Conservation (phyloP, 495 filamentous ascomycete species). For the Pyronema domesticum region DNA sequence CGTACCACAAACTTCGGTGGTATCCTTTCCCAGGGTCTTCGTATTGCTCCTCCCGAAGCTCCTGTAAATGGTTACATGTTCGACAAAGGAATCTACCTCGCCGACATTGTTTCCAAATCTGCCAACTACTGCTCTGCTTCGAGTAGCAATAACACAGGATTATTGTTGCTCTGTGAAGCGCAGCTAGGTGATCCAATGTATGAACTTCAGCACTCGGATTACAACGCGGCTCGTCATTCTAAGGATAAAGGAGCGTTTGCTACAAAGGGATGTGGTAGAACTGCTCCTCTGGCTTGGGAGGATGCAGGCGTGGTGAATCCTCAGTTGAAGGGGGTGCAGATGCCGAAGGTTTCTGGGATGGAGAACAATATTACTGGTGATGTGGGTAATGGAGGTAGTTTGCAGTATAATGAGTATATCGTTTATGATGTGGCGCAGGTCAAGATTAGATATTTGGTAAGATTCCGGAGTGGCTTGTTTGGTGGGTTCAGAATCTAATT, state of each 20-base stretch:
- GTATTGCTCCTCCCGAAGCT: conserved; percentile 46
- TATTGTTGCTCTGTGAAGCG: conserved; percentile 59
- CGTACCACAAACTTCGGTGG: conserved; percentile 65
- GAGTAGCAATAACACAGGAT: conserved; percentile 31
- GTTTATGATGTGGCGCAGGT: conserved; percentile 65
- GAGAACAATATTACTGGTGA: conserved; percentile 13
- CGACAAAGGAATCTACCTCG: conserved; percentile 73
- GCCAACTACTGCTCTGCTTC: conserved; percentile 52
- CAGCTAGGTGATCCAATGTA: conserved; percentile 59
- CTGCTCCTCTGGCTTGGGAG: conserved; percentile 50
- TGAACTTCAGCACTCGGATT: conserved; percentile 34
- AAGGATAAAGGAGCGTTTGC: conserved; percentile 40
- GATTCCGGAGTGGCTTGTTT: neutral
- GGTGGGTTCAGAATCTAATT: neutral
- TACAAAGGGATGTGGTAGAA: conserved; percentile 47
- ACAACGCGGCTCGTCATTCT: conserved; percentile 43
- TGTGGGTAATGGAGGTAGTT: conserved; percentile 5
- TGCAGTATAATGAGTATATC: conserved; percentile 58
- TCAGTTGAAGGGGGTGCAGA: conserved; percentile 43
- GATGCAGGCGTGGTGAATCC: conserved; percentile 50
- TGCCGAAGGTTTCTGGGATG: conserved; percentile 26
- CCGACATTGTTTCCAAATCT: conserved; percentile 61
- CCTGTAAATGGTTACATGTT: conserved; percentile 67
- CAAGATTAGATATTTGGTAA: conserved; percentile 48
- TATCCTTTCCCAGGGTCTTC: conserved; percentile 67